phyloP scores from a whole-genome alignment of 257 asterid genomes.

The Nicotiana obtusifolia region DNA sequence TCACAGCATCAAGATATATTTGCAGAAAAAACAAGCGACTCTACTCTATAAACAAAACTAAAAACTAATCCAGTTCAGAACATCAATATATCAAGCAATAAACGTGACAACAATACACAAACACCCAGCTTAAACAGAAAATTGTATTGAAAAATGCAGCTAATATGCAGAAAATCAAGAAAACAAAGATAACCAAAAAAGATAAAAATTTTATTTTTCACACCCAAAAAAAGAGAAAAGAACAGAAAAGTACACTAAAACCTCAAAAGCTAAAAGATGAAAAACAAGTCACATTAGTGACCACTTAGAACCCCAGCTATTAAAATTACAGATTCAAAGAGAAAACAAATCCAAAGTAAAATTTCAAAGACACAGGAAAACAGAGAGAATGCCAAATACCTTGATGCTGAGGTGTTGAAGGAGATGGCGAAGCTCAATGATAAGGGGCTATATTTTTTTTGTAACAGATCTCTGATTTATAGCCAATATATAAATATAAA shows the following conservation, averaged over 20 bases:
- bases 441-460: background rate
- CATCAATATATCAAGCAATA: background rate
- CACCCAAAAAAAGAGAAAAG: background rate
- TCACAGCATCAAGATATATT: background rate
- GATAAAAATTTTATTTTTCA: background rate
- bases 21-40: background rate
- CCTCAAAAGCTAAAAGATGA: background rate
- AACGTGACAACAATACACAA: background rate
- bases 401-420: background rate
- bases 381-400: background rate
- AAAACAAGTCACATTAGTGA: background rate
- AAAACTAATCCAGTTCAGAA: background rate
- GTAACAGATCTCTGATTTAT: background rate
- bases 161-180: background rate
- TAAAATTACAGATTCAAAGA: background rate
- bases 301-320: background rate
- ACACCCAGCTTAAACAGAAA: background rate
- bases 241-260: background rate
- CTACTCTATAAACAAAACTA: background rate
- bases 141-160: background rate
- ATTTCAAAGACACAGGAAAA: background rate
- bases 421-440: background rate
- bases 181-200: background rate
- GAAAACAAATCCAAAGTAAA: background rate
- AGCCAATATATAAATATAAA: background rate